These are phyloP conservation scores for Tetracentron sinense DNA, from an alignment of 164 flowering plant genomes.

Conservation along the genomic window DNA sequence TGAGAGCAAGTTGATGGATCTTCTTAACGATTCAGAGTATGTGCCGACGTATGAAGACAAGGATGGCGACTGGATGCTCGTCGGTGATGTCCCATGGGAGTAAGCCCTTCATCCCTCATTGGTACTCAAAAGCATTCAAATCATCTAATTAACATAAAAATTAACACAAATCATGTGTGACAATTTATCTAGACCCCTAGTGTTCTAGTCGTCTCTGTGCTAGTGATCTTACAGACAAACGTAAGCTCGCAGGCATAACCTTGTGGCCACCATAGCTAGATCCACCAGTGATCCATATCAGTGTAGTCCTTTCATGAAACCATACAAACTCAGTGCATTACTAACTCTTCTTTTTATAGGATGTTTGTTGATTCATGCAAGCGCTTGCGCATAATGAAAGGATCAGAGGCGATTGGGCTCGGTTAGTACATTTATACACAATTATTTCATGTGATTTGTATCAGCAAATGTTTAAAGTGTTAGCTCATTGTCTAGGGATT, in stretches of 20 bases:
- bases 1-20: constrained; percentile 79
- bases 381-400: constrained; percentile 80
- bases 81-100: constrained; percentile 91
- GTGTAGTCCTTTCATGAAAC: too few species aligned
- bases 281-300: too few species aligned
- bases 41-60: constrained; percentile 78
- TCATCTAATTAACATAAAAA: too few species aligned
- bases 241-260: too few species aligned
- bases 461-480: too few species aligned
- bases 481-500: too few species aligned
- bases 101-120: constrained; percentile 27
- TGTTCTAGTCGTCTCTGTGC: too few species aligned
- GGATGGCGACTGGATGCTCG: constrained; percentile 92
- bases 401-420: constrained; percentile 80
- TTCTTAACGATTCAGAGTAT: constrained; percentile 70
- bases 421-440: constrained; percentile 33
- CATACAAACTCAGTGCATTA: neutral
- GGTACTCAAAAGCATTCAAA: too few species aligned
- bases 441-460: too few species aligned
- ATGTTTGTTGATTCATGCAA: constrained; percentile 80
- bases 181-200: too few species aligned
- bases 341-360: constrained; percentile 25
- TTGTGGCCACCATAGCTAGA: too few species aligned
- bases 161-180: neutral
- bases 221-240: too few species aligned